Evolutionary conservation across 768 basidiomycete species (phyloP).

Genomic region (Fistulinella prunicolor): DNA sequence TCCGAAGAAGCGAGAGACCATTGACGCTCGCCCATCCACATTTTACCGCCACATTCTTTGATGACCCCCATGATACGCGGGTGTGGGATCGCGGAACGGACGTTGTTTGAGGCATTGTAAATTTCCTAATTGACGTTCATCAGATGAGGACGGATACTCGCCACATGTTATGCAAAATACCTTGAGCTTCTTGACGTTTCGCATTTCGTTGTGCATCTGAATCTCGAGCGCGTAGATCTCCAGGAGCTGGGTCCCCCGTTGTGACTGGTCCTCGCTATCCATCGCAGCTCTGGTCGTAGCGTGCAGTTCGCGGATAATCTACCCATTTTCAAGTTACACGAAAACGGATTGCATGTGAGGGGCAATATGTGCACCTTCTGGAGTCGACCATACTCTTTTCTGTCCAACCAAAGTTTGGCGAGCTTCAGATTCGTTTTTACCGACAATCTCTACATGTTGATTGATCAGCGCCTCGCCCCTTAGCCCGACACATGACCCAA

Average conservation of each 20-base stretch:
- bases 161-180: conserved; percentile 36
- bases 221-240: conserved; percentile 99
- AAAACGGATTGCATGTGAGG: neutral
- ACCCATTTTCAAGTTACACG: neutral
- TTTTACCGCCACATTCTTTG: conserved; percentile 98
- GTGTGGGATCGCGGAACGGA: conserved; percentile 96
- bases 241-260: conserved; percentile 89
- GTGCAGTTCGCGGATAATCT: conserved; percentile 81
- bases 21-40: conserved; percentile 99
- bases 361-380: conserved; percentile 54
- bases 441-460: conserved; percentile 66
- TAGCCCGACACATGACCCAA: neutral
- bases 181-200: conserved; percentile 95
- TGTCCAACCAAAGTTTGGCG: conserved; percentile 95
- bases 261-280: conserved; percentile 81
- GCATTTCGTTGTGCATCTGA: conserved; percentile 97
- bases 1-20: conserved; percentile 97
- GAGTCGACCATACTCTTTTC: conserved; percentile 84
- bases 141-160: neutral
- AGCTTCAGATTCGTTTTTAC: conserved; percentile 96
- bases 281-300: conserved; percentile 54
- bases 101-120: conserved; percentile 90
- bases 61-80: conserved; percentile 99
- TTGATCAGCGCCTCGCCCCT: conserved; percentile 4
- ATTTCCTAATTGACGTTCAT: conserved; percentile 68